These are phyloP conservation scores for Achlya hypogyna DNA, from an alignment of 352 stramenopile genomes.

Conservation along the genomic window DNA sequence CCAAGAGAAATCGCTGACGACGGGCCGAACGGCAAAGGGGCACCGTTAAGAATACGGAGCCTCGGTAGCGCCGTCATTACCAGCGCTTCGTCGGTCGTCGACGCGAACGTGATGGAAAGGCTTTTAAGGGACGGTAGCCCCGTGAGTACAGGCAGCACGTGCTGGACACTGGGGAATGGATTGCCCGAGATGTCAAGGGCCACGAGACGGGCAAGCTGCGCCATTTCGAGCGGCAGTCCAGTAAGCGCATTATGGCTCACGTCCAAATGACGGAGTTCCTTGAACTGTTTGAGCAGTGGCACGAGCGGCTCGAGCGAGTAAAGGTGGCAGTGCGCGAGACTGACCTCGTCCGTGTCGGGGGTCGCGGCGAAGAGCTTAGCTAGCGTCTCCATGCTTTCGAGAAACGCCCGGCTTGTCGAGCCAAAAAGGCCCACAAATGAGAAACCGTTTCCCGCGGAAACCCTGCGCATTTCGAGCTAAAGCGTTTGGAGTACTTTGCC, in stretches of 20 bases:
- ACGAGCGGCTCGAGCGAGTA: not conserved
- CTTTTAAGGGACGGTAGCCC: slow-evolving; percentile 45
- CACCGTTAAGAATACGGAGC: slow-evolving; percentile 54
- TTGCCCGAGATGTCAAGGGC: slow-evolving; percentile 52
- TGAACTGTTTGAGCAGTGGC: slow-evolving; percentile 29
- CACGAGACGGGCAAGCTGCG: slow-evolving; percentile 40
- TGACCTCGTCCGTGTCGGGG: not conserved
- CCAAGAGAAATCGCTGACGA: too few species aligned
- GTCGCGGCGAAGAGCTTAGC: not conserved
- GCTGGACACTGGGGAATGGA: slow-evolving; percentile 32
- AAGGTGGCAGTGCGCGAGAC: slow-evolving; percentile 5
- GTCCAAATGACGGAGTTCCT: slow-evolving; percentile 41
- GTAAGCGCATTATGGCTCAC: slow-evolving; percentile 45
- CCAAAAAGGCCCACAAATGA: not conserved
- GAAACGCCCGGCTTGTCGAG: not conserved
- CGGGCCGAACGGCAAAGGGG: slow-evolving; percentile 20
- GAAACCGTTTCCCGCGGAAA: not conserved
- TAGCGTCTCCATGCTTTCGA: not conserved
- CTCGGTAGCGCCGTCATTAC: slow-evolving; percentile 44
- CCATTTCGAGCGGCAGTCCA: slow-evolving; percentile 33
- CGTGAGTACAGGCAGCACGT: slow-evolving; percentile 35
- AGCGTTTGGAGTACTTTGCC: not conserved
- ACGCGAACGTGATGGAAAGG: slow-evolving; percentile 43
- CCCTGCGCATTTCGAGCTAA: not conserved
- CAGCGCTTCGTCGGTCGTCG: slow-evolving; percentile 37